These are phyloP conservation scores for Ensete glaucum DNA, from an alignment of 176 grass and related monocot species.

Conservation along the genomic window DNA sequence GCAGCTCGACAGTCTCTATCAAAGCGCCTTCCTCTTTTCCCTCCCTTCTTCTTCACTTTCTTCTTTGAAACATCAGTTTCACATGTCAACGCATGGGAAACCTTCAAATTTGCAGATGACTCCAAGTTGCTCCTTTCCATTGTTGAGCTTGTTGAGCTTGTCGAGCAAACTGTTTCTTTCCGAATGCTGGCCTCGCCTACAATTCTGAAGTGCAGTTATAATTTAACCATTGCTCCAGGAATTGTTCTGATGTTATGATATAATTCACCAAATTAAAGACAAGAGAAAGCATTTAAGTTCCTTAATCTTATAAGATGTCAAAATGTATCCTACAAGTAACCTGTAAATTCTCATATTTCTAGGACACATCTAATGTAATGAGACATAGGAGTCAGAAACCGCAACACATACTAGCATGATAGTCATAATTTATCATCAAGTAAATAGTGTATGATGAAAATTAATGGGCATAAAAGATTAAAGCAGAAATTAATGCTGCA, in stretches of 20 bases:
- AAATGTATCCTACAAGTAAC: not conserved
- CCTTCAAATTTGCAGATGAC: constrained; percentile 3
- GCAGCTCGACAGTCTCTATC: constrained; percentile 76
- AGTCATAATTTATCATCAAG: not conserved
- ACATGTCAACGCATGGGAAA: constrained; percentile 29
- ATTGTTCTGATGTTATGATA: not conserved
- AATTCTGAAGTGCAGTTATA: constrained; percentile 15
- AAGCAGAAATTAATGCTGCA: not conserved
- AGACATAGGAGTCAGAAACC: too few relatives aligned
- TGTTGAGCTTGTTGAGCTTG: constrained; percentile 19
- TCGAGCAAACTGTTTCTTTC: constrained; percentile 22
- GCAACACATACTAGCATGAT: not conserved
- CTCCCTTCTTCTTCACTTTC: constrained; percentile 33
- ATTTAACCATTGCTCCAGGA: not conserved
- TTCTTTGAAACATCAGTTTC: constrained; percentile 23
- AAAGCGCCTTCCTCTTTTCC: constrained; percentile 87
- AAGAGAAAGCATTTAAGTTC: not conserved
- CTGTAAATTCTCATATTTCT: too few relatives aligned
- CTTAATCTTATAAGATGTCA: not conserved
- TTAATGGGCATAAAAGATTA: not conserved
- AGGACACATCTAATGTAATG: too few relatives aligned
- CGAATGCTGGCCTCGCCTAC: not conserved
- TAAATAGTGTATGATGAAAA: not conserved
- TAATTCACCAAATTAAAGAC: not conserved
- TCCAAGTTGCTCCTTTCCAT: constrained; percentile 23